Evolutionary conservation across 1,284 basidiomycete species (phyloP).

Genomic region (Apiotrichum porosum): DNA sequence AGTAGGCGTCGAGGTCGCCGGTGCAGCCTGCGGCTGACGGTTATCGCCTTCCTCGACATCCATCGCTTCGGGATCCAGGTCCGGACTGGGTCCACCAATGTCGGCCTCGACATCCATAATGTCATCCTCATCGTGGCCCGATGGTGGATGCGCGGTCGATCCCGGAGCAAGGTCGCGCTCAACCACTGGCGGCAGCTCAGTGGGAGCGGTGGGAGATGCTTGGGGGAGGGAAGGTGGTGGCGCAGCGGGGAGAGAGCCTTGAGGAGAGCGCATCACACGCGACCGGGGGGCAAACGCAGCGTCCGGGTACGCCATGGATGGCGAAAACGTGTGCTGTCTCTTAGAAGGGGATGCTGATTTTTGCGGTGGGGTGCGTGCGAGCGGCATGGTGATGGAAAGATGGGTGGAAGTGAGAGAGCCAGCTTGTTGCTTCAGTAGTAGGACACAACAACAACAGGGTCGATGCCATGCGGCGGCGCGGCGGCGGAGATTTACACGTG

Average conservation of each 20-base stretch:
- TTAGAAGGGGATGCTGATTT: neutral
- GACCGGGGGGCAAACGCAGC: neutral
- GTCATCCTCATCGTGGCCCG: neutral
- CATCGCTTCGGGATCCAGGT: too few species aligned
- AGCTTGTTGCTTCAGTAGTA: too few species aligned
- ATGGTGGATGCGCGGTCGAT: neutral
- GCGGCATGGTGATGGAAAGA: constrained; percentile 22
- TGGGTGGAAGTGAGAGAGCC: neutral
- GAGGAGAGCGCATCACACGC: neutral
- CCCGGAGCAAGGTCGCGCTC: neutral
- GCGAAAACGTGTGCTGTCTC: constrained; percentile 10
- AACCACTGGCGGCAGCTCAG: too few species aligned
- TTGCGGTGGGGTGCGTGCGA: constrained; percentile 33
- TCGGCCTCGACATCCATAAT: constrained; percentile 5
- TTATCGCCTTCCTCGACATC: too few species aligned
- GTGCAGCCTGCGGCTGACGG: too few species aligned
- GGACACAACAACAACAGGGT: too few species aligned
- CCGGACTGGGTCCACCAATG: neutral
- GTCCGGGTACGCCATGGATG: constrained; percentile 16
- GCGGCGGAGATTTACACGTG: too few species aligned
- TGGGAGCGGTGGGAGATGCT: too few species aligned
- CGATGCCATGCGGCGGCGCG: too few species aligned
- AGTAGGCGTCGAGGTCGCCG: too few species aligned
- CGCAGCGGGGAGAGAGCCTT: neutral
- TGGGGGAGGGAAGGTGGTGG: too few species aligned